Evolutionary conservation across 2,329 filamentous ascomycete species (phyloP), one percentile per base, ranked within the genome.

Genomic region (Metarhizium album): DNA sequence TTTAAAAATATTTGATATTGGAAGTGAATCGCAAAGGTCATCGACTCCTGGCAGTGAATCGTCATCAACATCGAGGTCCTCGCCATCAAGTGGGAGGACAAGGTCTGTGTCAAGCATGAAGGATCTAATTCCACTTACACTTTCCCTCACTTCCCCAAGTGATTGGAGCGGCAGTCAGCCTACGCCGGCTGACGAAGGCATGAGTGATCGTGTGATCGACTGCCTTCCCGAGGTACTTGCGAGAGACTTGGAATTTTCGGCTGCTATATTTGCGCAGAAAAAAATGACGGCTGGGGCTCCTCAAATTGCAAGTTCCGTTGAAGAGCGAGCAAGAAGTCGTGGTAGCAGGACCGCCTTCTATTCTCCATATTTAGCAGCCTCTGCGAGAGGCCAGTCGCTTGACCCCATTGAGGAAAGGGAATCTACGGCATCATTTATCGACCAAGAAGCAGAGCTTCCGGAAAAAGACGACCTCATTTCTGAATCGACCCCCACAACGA

Each of bases 161-260:
- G 57, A 57, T 37, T 54, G 59, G 4, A 59, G 45, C 45, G 54
- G 52, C 20, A 49, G 14, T 13, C 49, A 43, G 16, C 51, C 58
- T 8, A 47, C 54, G 14, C 56, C 56, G 24, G 57, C 54, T 42
- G 58, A 62, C 33, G 60, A 64, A 18, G 54, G 50, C 33, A 60
- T 67, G 48, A 55, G 64, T 62, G 58, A 58, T 18, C 57, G 60
- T 45, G 55, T 59, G 11, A 65, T 64, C 47, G 71, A 70, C 59
- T 80, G 74, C 62, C 65, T 82, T 18, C 74, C 78, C 2, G 79
- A 82, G 62, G 57, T 79, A 38, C 65, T 82, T n/a, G 78, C 71
- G 6, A 70, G 68, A 52, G 76, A 82, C 54, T 64, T 81, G 45
- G 73, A 78, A 58, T 58, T 68, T 22, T 78, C 74, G 18, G 66